Base-by-base conservation (phyloP, 352 stramenopile genomes). In the Pythium insidiosum region DNA sequence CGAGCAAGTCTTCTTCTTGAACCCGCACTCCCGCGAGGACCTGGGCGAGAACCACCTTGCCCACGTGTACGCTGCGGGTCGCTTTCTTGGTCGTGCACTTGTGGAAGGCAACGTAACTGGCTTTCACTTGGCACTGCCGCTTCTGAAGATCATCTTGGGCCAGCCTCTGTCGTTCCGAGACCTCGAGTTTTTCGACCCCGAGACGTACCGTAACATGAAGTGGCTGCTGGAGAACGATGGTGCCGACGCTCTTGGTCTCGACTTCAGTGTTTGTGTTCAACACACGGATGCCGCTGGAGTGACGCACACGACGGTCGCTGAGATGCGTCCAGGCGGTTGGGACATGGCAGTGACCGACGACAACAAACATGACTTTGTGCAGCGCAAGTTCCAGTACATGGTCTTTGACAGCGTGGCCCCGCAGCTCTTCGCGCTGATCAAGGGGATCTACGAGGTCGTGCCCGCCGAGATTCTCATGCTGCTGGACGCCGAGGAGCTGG, bases 371-470 rank as follows among this genome's bases (percentile, higher is more conserved):
- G 72, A 97, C 63, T 99, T 94, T 51, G 46, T 98, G 10, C 73
- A 97, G 53, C 68, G 78, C 15, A 87, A 79, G 50, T 72, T 98
- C 13, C 92, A 97, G 56, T 97, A 97, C 59, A 66, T 88, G 24
- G 47, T 98, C 28, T 68, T 98, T 29, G 86, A 86, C 37, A 84
- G 87, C 30, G 85, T 98, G 7, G 81, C 94, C 19, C 38, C 63
- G 16, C 87, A 97, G 66, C 63, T 97, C 3, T 60, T 68, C 39
- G 62, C 80, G n/a, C 87, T 98, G 43, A 49, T 98, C 4, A 85
- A 82, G 35, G 95, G 96, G 16, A 92, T 99, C 46, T 98, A 98
- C 63, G 93, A 98, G 47, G 90, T 98, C 13, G 29, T 97, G 29
- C 93, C 90, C 0, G 72, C 88, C 33, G 66, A 85, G 11, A 54